Percentiles rank a stretch among this genome's conserved stretches.
These are phyloP conservation scores for Endogone sp. DNA, from an alignment of 192 early-diverging fungal species.

Conservation along the genomic window DNA sequence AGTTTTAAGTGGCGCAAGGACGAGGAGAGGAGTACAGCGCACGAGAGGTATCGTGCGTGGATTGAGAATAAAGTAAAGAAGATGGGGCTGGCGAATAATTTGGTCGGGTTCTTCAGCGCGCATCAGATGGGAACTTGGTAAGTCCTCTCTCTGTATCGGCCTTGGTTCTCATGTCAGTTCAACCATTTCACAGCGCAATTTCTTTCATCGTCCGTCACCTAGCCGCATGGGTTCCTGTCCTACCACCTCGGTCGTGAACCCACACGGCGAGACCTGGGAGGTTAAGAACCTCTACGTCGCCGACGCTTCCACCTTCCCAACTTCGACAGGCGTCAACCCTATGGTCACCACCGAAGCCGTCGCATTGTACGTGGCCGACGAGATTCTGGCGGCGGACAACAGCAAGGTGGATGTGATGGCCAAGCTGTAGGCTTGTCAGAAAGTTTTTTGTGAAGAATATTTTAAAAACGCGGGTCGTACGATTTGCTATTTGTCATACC, in stretches of 20 bases:
- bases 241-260: slow-evolving; percentile 54
- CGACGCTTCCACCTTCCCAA: slow-evolving; percentile 69
- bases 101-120: slow-evolving; percentile 38
- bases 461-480: too few relatives aligned
- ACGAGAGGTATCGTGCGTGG: slow-evolving; percentile 25
- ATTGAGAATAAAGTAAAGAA: slow-evolving; percentile 23
- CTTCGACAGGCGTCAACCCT: slow-evolving; percentile 69
- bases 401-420: background rate
- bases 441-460: too few relatives aligned
- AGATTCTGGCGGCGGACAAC: slow-evolving; percentile 5
- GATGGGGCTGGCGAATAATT: slow-evolving; percentile 26
- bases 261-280: slow-evolving; percentile 71
- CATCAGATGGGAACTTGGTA: slow-evolving; percentile 71
- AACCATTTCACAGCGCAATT: too few relatives aligned
- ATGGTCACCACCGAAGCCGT: slow-evolving; percentile 43
- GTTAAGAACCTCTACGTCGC: slow-evolving; percentile 67
- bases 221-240: slow-evolving; percentile 62
- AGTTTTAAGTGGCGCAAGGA: slow-evolving; percentile 24
- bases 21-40: slow-evolving; percentile 30
- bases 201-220: background rate
- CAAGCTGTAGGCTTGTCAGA: slow-evolving; percentile 6
- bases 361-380: slow-evolving; percentile 27
- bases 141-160: slow-evolving; percentile 1
- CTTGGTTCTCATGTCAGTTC: background rate
- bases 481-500: too few relatives aligned